A percentile compares a stretch with the other conserved stretches of the same genome.
Conservation (phyloP, 345 rosid species). For the Populus nigra region DNA sequence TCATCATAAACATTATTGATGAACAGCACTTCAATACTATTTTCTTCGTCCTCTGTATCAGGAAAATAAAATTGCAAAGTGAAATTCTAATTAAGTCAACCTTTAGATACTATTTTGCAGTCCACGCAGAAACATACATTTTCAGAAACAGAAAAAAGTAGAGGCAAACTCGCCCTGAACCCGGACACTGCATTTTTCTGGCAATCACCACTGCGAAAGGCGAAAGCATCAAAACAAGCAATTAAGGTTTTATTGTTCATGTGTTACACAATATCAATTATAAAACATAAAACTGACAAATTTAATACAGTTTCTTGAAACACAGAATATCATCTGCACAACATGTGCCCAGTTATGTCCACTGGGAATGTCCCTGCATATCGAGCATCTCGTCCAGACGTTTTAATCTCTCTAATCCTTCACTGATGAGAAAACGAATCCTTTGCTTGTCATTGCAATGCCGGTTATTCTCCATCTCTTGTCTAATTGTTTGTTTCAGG, state of each 20-base stretch:
- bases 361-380: constrained; percentile 61
- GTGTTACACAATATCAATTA: neutral
- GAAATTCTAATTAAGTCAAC: neutral
- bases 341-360: neutral
- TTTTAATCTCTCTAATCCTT: constrained; percentile 72
- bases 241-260: neutral
- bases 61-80: neutral
- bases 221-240: neutral
- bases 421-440: constrained; percentile 68
- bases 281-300: too few relatives aligned
- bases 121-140: neutral
- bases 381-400: constrained; percentile 75
- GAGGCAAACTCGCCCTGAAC: neutral
- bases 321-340: neutral
- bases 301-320: neutral
- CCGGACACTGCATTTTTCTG: neutral
- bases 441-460: constrained; percentile 63
- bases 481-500: constrained; percentile 54
- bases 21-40: neutral
- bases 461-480: constrained; percentile 68
- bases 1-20: neutral
- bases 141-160: neutral
- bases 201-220: neutral
- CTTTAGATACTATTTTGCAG: too few relatives aligned
- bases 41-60: neutral